These are phyloP conservation scores for Fragilariopsis cylindrus DNA, from an alignment of 108 stramenopile genomes.

Conservation along the genomic window DNA sequence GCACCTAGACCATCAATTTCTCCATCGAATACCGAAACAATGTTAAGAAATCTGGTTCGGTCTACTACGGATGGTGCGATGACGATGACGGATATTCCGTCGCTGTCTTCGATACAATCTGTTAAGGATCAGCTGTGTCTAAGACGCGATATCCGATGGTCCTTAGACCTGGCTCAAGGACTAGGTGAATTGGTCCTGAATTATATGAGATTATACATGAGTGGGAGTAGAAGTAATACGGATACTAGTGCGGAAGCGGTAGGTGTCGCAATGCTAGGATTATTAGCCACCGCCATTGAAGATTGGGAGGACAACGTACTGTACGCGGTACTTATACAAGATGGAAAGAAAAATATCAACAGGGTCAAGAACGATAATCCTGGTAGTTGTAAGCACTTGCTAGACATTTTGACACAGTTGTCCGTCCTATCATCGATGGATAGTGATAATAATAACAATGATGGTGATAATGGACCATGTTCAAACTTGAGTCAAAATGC, in stretches of 20 bases:
- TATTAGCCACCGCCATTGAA: conserved; percentile 20
- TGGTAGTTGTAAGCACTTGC: neutral
- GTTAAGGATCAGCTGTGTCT: conserved; percentile 1
- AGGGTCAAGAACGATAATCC: too few relatives aligned
- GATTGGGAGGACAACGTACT: conserved; percentile 29
- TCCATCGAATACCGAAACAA: neutral
- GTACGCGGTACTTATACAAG: conserved; percentile 29
- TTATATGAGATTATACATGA: neutral
- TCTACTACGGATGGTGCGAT: neutral
- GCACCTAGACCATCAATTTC: neutral
- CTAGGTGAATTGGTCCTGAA: neutral
- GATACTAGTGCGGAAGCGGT: conserved; percentile 2
- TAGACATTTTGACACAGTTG: neutral
- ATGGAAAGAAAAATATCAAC: neutral
- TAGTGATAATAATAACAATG: too few relatives aligned
- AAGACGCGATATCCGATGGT: conserved; percentile 12
- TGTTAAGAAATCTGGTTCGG: neutral
- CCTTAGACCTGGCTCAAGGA: conserved; percentile 16
- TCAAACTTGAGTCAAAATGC: neutral
- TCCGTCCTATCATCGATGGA: neutral
- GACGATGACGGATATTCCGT: conserved; percentile 1
- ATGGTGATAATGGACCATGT: neutral
- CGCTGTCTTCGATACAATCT: neutral
- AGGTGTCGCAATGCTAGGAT: neutral
- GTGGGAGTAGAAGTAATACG: neutral